Evolutionary conservation across 1,139 yeast genomes (phyloP).

Genomic region (Maudiozyma humilis): DNA sequence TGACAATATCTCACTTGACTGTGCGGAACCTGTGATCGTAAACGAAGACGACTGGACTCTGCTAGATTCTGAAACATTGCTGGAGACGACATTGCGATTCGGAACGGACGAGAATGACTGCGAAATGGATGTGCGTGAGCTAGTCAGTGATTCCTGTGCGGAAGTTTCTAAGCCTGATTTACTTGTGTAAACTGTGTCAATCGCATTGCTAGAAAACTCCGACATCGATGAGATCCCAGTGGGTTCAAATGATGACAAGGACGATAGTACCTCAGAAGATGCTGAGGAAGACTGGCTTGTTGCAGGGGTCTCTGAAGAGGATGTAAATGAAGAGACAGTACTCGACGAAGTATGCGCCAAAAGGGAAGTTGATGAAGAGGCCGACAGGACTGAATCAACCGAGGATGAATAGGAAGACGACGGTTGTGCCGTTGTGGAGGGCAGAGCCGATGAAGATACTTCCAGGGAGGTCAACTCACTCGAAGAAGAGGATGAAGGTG

Average conservation of each 20-base stretch:
- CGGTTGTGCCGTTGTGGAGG: too few species aligned
- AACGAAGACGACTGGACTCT: neutral
- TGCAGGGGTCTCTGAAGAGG: too few species aligned
- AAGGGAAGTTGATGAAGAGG: neutral
- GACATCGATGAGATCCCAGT: neutral
- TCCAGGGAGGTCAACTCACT: neutral
- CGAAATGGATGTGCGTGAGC: neutral
- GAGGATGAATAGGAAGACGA: neutral
- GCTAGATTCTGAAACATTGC: neutral
- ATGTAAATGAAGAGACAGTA: neutral
- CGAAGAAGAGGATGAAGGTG: neutral
- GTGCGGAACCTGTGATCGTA: neutral
- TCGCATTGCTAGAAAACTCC: neutral
- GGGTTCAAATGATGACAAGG: neutral
- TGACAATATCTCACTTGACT: too few species aligned
- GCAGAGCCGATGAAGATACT: neutral
- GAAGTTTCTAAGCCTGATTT: neutral
- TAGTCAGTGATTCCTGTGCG: neutral
- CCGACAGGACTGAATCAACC: too few species aligned
- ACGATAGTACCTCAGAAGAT: neutral
- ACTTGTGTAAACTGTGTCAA: too few species aligned
- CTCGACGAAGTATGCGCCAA: neutral
- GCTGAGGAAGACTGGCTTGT: too few species aligned
- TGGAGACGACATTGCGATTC: neutral
- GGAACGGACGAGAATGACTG: neutral